Evolutionary conservation across 345 rosid species (phyloP), one percentile per base, ranked within the genome.

Genomic region (Arabis alpina): DNA sequence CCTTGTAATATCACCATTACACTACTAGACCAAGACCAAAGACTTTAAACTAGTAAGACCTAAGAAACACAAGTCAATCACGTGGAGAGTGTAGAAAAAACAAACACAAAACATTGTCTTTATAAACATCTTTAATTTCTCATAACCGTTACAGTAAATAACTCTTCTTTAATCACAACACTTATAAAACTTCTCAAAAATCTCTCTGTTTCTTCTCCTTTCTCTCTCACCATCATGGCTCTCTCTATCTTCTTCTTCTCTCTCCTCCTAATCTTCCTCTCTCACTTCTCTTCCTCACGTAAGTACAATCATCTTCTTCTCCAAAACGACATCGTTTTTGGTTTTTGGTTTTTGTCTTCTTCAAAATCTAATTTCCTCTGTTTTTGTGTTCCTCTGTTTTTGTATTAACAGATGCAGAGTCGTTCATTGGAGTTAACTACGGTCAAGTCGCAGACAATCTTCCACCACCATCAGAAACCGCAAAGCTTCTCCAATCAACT

Each of bases 391-490:
- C 32, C 68, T 52, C 67, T 64, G 55, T 51, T 53, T 66, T 16
- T 15, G 23, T 23, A 10, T 32, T 12, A 8, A 36, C 82, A 93
- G 98, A 77, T 28, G 78, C 92, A 41, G 84, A 93, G 69, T 67
- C 96, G 2, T 93, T 88, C 79, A 79, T 93, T 39, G 97, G 96
- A 28, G 88, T 88, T 36, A 93, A 90, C 81, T 93, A 90, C 64
- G 98, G 98, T 11, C 89, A 87, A 73, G 85, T 90, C 30, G 96
- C 98, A 12, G 86, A 93, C 77, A 93, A 93, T 70, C 87, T 93
- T 23, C 98, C 98, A 58, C 86, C 92, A n/a, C 93, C 98, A 4
- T 68, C 80, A 0, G 84, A 88, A 50, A 93, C 98, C 11, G 92
- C 87, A 14, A 90, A 83, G 89, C 93, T 93, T 50, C 88, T 93